Evolutionary conservation across 2,329 filamentous ascomycete species (phyloP).

Genomic region (Hypoxylon sp.): DNA sequence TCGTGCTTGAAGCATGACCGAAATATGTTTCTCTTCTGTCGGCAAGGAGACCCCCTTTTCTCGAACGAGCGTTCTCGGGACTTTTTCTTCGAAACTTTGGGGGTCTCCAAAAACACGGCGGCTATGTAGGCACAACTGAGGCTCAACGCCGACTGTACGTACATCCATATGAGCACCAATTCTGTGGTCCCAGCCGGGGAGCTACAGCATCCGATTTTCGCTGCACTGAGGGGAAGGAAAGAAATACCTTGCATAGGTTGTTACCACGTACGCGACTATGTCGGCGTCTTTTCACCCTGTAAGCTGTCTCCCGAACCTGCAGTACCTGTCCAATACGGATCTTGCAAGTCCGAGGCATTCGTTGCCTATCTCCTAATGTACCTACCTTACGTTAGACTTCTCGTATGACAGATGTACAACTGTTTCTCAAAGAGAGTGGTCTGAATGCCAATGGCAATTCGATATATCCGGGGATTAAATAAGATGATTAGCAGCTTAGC

Average conservation of each 20-base stretch:
- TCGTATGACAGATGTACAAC: constrained; percentile 21
- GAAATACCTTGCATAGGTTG: constrained; percentile 31
- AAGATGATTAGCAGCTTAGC: constrained; percentile 25
- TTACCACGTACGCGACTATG: constrained; percentile 36
- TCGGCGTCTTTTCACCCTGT: constrained; percentile 32
- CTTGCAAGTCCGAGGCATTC: constrained; percentile 16
- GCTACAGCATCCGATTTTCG: constrained; percentile 40
- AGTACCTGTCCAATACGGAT: constrained; percentile 32
- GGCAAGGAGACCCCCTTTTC: constrained; percentile 13
- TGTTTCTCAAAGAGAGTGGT: constrained; percentile 2
- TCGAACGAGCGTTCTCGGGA: constrained; percentile 24
- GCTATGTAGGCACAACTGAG: constrained; percentile 30
- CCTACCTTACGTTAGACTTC: constrained; percentile 18
- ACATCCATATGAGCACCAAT: constrained; percentile 14
- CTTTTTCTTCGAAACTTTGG: constrained; percentile 20
- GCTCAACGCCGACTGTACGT: constrained; percentile 36
- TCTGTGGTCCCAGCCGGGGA: constrained; percentile 20
- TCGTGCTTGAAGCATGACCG: constrained; percentile 12
- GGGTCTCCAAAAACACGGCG: constrained; percentile 14
- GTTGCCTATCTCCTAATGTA: too few relatives aligned
- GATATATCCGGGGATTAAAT: constrained; percentile 13
- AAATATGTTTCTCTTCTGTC: constrained; percentile 1
- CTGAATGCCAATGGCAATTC: constrained; percentile 15
- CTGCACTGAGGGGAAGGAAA: constrained; percentile 27
- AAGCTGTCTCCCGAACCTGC: constrained; percentile 22